These are phyloP conservation scores for Aspergillus novoparasiticus DNA, from an alignment of 2,329 filamentous ascomycete genomes.

Conservation along the genomic window DNA sequence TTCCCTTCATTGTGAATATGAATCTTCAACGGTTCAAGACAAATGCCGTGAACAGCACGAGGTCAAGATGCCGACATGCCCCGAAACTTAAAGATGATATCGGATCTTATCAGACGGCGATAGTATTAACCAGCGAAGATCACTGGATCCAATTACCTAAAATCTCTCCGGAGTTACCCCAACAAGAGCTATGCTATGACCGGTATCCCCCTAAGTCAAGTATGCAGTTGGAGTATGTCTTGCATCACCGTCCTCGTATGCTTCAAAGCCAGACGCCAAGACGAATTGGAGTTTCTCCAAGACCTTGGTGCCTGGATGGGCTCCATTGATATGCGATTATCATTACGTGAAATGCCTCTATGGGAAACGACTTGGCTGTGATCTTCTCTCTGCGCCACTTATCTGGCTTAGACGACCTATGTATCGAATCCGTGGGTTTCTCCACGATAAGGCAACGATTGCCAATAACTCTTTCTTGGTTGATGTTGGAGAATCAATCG, in stretches of 20 bases:
- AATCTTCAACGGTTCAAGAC: neutral
- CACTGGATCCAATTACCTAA: slow-evolving; percentile 1
- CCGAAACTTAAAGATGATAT: neutral
- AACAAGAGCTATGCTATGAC: neutral
- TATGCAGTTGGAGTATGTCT: neutral
- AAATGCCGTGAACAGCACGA: neutral
- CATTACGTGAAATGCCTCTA: slow-evolving; percentile 9
- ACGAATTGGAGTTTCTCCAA: slow-evolving; percentile 1
- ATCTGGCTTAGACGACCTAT: neutral
- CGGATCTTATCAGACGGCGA: neutral
- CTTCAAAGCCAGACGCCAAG: slow-evolving; percentile 5
- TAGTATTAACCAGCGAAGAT: neutral
- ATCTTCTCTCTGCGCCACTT: neutral
- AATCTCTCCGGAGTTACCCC: neutral
- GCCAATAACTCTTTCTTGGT: neutral
- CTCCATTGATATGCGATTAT: slow-evolving; percentile 6
- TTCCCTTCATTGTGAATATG: neutral
- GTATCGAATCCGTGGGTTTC: neutral
- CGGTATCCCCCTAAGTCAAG: neutral
- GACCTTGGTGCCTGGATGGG: neutral
- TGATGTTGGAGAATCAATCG: neutral
- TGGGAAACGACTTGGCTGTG: neutral
- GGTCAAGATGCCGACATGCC: neutral
- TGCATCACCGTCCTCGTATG: neutral
- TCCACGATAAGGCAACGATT: neutral